A percentile compares a stretch with the other conserved stretches of the same genome.
phyloP scores from a whole-genome alignment of 208 protist species.

The Leishmania gerbilli region DNA sequence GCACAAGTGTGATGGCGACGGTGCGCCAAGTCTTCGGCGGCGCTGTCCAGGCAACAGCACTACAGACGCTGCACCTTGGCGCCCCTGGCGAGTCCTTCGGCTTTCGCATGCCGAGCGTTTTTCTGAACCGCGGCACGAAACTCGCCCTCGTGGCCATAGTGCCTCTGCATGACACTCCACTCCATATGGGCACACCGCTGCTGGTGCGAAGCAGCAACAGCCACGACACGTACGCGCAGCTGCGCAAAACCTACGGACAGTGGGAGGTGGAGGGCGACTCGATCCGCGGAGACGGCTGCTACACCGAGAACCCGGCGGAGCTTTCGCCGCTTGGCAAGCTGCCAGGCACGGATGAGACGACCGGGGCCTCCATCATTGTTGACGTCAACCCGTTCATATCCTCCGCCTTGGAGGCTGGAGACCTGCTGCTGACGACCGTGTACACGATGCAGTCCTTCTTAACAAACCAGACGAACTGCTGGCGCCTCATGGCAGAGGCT shows the following conservation, averaged over 20 bases:
- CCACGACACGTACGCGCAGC: constrained; percentile 47
- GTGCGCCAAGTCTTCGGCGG: constrained; percentile 88
- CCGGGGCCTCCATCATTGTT: constrained; percentile 55
- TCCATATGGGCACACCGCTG: constrained; percentile 76
- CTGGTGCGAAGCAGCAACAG: constrained; percentile 83
- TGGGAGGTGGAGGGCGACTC: constrained; percentile 76
- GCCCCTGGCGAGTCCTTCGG: constrained; percentile 67
- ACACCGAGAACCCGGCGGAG: constrained; percentile 68
- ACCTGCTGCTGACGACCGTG: constrained; percentile 80
- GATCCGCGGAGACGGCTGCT: constrained; percentile 82
- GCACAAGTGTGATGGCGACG: constrained; percentile 82
- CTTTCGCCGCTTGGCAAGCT: constrained; percentile 74
- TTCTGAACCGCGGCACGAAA: constrained; percentile 78
- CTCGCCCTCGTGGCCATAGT: constrained; percentile 75
- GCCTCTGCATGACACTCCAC: constrained; percentile 79
- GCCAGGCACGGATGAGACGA: constrained; percentile 52
- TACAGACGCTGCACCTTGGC: constrained; percentile 79
- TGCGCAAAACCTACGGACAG: constrained; percentile 84
- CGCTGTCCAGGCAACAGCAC: constrained; percentile 43
- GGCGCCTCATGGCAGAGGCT: constrained; percentile 72
- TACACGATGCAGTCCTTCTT: constrained; percentile 88
- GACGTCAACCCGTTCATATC: constrained; percentile 79
- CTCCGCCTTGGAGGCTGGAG: constrained; percentile 66
- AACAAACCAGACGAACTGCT: constrained; percentile 71
- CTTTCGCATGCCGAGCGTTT: constrained; percentile 80